A percentile compares a stretch with the other conserved stretches of the same genome.
phyloP scores from a whole-genome alignment of 306 rosid species.

The Castanospermum australe region DNA sequence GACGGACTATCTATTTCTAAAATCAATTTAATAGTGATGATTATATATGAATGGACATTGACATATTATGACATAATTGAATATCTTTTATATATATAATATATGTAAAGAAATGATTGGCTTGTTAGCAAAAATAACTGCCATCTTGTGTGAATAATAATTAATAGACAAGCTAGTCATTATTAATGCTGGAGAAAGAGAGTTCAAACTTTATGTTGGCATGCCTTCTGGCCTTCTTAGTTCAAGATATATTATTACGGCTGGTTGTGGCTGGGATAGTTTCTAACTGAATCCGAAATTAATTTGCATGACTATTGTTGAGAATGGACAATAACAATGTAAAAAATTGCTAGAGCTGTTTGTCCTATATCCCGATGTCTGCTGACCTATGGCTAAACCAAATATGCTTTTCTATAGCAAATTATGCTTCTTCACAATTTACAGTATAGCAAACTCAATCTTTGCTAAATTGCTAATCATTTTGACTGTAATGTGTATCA shows the following conservation, averaged over 20 bases:
- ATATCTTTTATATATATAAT: no score
- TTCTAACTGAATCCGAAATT: neutral
- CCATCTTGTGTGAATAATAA: neutral
- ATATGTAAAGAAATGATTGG: no score
- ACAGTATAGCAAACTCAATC: neutral
- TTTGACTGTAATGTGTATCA: neutral
- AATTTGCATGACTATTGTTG: neutral
- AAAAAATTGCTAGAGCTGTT: neutral
- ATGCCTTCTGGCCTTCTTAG: neutral
- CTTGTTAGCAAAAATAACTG: neutral
- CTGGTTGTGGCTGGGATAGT: neutral
- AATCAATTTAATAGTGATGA: no score
- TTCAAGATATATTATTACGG: neutral
- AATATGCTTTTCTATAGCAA: neutral
- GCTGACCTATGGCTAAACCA: neutral
- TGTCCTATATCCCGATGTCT: neutral
- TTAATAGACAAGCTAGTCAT: neutral
- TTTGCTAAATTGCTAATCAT: neutral
- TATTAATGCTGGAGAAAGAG: neutral
- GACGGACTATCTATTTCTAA: neutral
- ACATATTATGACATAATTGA: neutral
- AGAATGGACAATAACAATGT: neutral
- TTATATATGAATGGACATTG: neutral
- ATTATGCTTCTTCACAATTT: neutral
- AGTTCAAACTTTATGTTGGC: neutral